Conservation (phyloP, 2,329 filamentous ascomycete genomes). For the Colletotrichum sp. region DNA sequence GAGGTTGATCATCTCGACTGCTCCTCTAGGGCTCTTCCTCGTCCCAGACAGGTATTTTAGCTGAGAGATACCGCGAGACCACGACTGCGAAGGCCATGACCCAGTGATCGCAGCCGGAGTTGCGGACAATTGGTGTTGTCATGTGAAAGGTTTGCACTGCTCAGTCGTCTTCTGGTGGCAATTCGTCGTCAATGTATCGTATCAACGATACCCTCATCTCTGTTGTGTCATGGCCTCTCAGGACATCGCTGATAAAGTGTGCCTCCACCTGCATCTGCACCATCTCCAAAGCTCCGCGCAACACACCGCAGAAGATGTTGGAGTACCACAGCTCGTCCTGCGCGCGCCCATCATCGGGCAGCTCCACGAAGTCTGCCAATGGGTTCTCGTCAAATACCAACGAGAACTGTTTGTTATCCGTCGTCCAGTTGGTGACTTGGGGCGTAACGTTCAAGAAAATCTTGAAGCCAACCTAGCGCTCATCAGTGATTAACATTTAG, state of each 20-base stretch:
- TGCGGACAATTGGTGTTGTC: neutral
- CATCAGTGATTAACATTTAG: conserved; percentile 22
- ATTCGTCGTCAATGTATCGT: conserved; percentile 95
- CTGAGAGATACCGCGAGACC: neutral
- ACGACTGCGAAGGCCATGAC: neutral
- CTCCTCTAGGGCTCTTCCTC: neutral
- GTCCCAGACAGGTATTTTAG: neutral
- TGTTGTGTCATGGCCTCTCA: conserved; percentile 93
- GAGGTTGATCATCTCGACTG: neutral
- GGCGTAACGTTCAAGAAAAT: conserved; percentile 98
- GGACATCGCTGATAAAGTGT: conserved; percentile 92
- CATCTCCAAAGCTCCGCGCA: conserved; percentile 94
- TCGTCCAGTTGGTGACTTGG: conserved; percentile 92
- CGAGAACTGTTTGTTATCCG: conserved; percentile 95
- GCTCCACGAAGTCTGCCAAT: conserved; percentile 93
- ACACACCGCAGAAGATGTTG: conserved; percentile 92
- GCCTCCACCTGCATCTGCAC: conserved; percentile 99
- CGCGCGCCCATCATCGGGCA: conserved; percentile 92
- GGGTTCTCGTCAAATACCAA: conserved; percentile 97
- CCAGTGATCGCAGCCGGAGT: neutral
- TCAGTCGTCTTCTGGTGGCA: conserved; percentile 95
- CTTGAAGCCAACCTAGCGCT: conserved; percentile 87
- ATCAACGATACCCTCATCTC: conserved; percentile 95
- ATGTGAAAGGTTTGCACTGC: neutral
- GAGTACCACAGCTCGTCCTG: conserved; percentile 99